These are phyloP conservation scores for Cryptomeria japonica DNA, from an alignment of 75 land plant genomes.

Conservation along the genomic window DNA sequence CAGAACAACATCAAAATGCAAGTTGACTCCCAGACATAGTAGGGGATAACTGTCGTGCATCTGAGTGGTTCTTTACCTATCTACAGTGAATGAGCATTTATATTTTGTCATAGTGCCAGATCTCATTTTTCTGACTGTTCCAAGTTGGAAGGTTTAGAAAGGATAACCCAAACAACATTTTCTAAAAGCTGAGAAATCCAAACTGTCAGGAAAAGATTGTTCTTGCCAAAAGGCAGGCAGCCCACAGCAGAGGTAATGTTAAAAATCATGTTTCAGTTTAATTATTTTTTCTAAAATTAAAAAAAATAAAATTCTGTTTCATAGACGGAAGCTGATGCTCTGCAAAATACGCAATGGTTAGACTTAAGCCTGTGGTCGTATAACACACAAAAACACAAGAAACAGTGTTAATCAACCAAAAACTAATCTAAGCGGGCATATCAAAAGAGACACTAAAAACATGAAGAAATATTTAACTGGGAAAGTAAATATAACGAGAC, in stretches of 20 bases:
- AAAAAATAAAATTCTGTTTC: no score
- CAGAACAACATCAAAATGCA: no score
- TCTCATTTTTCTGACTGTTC: background rate
- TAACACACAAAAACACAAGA: no score
- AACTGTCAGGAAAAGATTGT: background rate
- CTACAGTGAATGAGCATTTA: background rate
- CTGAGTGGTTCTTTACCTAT: background rate
- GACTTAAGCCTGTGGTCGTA: no score
- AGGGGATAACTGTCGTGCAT: background rate
- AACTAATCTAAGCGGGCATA: no score
- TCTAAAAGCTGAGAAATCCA: background rate
- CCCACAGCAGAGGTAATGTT: background rate
- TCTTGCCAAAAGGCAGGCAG: background rate
- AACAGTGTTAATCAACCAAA: no score
- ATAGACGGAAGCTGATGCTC: background rate
- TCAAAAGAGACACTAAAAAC: no score
- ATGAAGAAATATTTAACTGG: no score
- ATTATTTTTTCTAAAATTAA: background rate
- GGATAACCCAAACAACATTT: background rate
- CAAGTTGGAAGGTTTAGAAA: background rate
- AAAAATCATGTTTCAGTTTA: background rate
- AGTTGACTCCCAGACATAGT: background rate
- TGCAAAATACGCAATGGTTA: no score
- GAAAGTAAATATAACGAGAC: no score
- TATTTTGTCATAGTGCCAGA: background rate